Conservation (phyloP, 106 monocot genomes). For the Iris macrosiphon region DNA sequence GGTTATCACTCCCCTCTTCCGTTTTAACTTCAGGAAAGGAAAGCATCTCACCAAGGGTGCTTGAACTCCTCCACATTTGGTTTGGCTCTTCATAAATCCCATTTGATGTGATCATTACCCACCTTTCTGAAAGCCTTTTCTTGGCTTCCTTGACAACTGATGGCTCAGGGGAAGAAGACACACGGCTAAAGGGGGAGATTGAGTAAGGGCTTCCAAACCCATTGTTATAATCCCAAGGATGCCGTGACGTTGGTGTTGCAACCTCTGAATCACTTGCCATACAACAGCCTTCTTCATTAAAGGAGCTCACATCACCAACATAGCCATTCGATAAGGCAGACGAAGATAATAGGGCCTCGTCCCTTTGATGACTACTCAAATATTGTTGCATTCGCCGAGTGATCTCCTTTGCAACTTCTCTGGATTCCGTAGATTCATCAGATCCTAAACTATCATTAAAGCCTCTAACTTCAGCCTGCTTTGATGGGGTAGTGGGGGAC, state of each 20-base stretch:
- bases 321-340: slow-evolving; percentile 47
- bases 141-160: slow-evolving; percentile 60
- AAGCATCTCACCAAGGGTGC: slow-evolving; percentile 62
- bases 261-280: slow-evolving; percentile 32
- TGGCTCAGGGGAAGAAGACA: slow-evolving; percentile 33
- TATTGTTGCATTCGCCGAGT: slow-evolving; percentile 23
- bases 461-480: not conserved
- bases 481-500: slow-evolving; percentile 5
- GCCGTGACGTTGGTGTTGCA: slow-evolving; percentile 23
- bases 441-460: slow-evolving; percentile 5
- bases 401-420: slow-evolving; percentile 38
- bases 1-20: slow-evolving; percentile 8
- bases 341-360: slow-evolving; percentile 30
- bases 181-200: slow-evolving; percentile 18
- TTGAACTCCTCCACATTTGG: slow-evolving; percentile 25
- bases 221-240: slow-evolving; percentile 31
- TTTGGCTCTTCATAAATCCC: slow-evolving; percentile 22
- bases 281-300: slow-evolving; percentile 31
- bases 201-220: slow-evolving; percentile 34
- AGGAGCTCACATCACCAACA: slow-evolving; percentile 48
- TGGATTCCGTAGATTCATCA: slow-evolving; percentile 8
- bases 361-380: slow-evolving; percentile 17
- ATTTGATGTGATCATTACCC: slow-evolving; percentile 30
- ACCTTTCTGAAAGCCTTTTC: slow-evolving; percentile 61
- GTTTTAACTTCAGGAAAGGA: slow-evolving; percentile 18